Base-by-base conservation (phyloP, 768 basidiomycete genomes). In the Tulasnella sp. region DNA sequence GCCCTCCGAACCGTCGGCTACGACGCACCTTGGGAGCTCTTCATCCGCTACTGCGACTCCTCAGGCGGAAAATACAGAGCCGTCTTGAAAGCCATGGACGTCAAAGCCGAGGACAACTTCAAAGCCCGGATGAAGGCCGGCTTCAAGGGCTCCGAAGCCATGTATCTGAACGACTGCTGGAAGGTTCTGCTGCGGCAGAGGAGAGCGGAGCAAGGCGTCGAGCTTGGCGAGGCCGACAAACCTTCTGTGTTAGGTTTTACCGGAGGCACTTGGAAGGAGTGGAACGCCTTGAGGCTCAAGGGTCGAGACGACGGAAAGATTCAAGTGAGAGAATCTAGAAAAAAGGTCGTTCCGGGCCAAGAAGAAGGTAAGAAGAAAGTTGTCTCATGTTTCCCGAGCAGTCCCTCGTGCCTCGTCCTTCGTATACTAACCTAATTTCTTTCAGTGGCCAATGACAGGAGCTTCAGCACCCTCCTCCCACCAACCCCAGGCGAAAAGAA, bases 21-120 rank as follows among this genome's bases (percentile, higher is more conserved):
- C 70, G 70, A 72, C 70, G 70, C 70, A 3, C 70, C 70, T 35
- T 72, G 70, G 70, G 70, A 72, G 44, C 39, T 72, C 70, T 72
- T 39, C 16, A 11, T 72, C 37, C 37, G 44, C 39, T 46, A 72
- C 70, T 39, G 39, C 70, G 70, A 72, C 37, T 1, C 26, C 16
- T 72, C 37, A 7, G 37, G 37, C 20, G 37, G 44, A 7, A 72
- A 72, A 46, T n/a, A 42, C 37, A 39, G 37, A 23, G 44, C 44
- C 39, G 37, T 39, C 39, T 15, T 72, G 10, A 23, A 29, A 15
- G 70, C 37, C 2, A 40, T 72, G 70, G 70, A 72, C 70, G 44
- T 13, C 29, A 39, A 39, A 32, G 3, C n/a, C 29, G 70, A 39
- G 23, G 37, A 72, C 2, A 39, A 40, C 44, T 46, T 72, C 13